phyloP scores from a whole-genome alignment of 1,284 basidiomycete genomes.

The Fomes fomentarius region DNA sequence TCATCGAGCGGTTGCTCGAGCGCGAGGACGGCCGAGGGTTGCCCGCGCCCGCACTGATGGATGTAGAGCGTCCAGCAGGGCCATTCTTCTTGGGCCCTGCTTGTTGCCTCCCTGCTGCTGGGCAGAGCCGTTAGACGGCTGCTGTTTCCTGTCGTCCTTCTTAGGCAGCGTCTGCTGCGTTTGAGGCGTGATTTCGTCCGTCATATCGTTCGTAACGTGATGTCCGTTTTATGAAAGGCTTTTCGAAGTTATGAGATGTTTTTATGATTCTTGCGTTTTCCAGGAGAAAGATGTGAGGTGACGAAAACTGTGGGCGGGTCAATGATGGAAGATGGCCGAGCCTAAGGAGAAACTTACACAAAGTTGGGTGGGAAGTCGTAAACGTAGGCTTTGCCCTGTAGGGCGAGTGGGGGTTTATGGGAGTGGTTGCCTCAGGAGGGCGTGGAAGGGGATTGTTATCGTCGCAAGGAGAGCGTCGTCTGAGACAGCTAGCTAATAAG shows the following conservation, averaged over 20 bases:
- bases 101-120: slow-evolving; percentile 39
- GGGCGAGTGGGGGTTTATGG: slow-evolving; percentile 77
- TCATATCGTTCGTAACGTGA: slow-evolving; percentile 80
- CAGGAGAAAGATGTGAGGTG: slow-evolving; percentile 28
- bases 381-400: slow-evolving; percentile 78
- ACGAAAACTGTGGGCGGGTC: slow-evolving; percentile 27
- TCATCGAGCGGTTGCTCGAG: slow-evolving; percentile 47
- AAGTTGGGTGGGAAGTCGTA: slow-evolving; percentile 50
- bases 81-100: slow-evolving; percentile 57
- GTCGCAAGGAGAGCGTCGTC: slow-evolving; percentile 39
- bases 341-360: slow-evolving; percentile 41
- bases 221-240: slow-evolving; percentile 39
- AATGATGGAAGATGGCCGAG: slow-evolving; percentile 17
- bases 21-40: slow-evolving; percentile 61
- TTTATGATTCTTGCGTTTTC: slow-evolving; percentile 55
- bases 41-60: slow-evolving; percentile 46
- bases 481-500: slow-evolving; percentile 32
- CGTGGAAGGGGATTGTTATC: slow-evolving; percentile 53
- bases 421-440: slow-evolving; percentile 61
- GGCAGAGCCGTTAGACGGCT: slow-evolving; percentile 30
- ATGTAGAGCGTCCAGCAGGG: slow-evolving; percentile 51
- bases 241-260: slow-evolving; percentile 51
- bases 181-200: slow-evolving; percentile 71
- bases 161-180: slow-evolving; percentile 42
- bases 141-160: slow-evolving; percentile 68